Base-by-base conservation (phyloP, 345 rosid species). In the Citrus mangshanensis region DNA sequence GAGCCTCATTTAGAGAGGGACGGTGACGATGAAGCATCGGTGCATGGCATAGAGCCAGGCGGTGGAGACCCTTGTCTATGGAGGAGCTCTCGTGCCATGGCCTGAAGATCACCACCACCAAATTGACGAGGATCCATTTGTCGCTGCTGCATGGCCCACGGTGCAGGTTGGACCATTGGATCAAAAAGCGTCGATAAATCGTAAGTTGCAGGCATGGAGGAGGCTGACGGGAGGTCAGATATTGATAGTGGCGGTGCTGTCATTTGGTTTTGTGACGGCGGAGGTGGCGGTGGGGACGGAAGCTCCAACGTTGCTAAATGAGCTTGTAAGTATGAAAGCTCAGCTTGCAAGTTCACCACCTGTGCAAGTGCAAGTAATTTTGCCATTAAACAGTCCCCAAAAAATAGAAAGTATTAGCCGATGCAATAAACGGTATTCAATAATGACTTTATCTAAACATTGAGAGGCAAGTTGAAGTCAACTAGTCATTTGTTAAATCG, bases 301-400 rank as follows among this genome's bases (percentile, higher is more conserved):
- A 83, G 83, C 88, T 91, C 92, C 74, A 93, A 65, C 10, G 96
- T 82, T 28, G 96, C 84, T 59, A 93, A 80, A 72, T 89, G 91
- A 51, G 98, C 89, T 84, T 93, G 97, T 78, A 92, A 82, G 86
- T 84, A 90, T n/a, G 99, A 85, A 9, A 95, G 87, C 86, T 95
- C 98, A 7, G 99, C 91, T 77, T 92, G 98, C 62, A 95, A 87
- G 82, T 81, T 91, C 86, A 92, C 90, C 69, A 92, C 93, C 99
- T 95, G 75, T 18, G 51, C 18, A 46, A 46, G 16, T 42, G 10
- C 19, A 42, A 65, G 27, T 40, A 72, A 51, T 70, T 28, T 28
- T 34, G 19, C 46, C 66, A 62, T 21, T 37, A 60, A n/a, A 30
- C 42, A 72, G 19, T 13, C 18, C 51, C 51, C 51, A 46, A 46